Evolutionary conservation across 768 basidiomycete species (phyloP).

Genomic region (Cystoderma amianthinum): DNA sequence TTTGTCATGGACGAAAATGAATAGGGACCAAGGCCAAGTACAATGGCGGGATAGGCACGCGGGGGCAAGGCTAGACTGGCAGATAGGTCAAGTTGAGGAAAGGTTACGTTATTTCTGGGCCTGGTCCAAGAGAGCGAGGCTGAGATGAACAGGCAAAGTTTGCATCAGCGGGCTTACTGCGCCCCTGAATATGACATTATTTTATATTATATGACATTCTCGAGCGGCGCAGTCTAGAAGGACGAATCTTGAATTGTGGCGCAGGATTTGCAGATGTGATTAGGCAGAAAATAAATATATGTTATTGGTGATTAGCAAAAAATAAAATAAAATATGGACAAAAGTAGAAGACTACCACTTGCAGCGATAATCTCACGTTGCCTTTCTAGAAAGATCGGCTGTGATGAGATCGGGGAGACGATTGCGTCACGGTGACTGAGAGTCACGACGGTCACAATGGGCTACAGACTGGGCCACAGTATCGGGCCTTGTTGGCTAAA

Average conservation of each 20-base stretch:
- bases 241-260: too few species aligned
- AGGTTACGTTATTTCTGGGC: neutral
- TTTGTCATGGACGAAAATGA: too few species aligned
- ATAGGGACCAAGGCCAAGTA: too few species aligned
- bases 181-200: neutral
- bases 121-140: neutral
- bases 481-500: neutral
- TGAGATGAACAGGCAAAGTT: conserved; percentile 1
- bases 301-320: too few species aligned
- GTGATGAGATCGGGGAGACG: neutral
- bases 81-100: neutral
- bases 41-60: too few species aligned
- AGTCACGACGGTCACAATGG: neutral
- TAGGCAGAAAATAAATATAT: too few species aligned
- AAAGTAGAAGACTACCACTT: neutral
- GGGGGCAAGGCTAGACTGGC: neutral
- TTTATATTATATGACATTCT: too few species aligned
- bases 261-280: too few species aligned
- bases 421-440: neutral
- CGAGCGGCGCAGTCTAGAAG: too few species aligned
- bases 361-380: neutral
- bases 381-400: neutral
- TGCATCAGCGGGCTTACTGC: conserved; percentile 1
- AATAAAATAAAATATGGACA: neutral
- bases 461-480: too few species aligned